These are phyloP conservation scores for Pleomassaria siparia DNA, from an alignment of 2,329 filamentous ascomycete species.

Conservation along the genomic window DNA sequence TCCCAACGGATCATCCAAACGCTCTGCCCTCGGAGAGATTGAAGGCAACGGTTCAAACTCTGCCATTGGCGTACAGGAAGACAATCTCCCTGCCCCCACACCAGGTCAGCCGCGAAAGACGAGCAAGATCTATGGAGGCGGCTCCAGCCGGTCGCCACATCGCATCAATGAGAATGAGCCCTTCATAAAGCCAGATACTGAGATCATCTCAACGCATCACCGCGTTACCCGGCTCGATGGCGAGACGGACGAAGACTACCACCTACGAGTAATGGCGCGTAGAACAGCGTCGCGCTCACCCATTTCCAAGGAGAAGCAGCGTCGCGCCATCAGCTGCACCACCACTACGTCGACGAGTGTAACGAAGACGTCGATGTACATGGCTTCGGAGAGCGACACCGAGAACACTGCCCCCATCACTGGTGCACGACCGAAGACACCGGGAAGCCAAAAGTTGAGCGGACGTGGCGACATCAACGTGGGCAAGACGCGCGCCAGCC, in stretches of 20 bases:
- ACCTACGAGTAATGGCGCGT: slow-evolving; percentile 66
- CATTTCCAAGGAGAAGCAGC: slow-evolving; percentile 59
- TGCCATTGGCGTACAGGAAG: slow-evolving; percentile 72
- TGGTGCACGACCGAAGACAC: slow-evolving; percentile 47
- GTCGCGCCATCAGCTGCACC: slow-evolving; percentile 71
- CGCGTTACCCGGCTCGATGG: slow-evolving; percentile 60
- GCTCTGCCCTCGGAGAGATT: slow-evolving; percentile 90
- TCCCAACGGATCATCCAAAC: slow-evolving; percentile 73
- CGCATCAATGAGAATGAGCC: slow-evolving; percentile 52
- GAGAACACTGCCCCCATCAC: slow-evolving; percentile 45
- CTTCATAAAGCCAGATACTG: slow-evolving; percentile 57
- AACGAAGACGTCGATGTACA: slow-evolving; percentile 38
- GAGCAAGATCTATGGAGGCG: slow-evolving; percentile 70
- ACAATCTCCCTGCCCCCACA: slow-evolving; percentile 91
- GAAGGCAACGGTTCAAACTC: slow-evolving; percentile 53
- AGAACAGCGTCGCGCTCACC: slow-evolving; percentile 67
- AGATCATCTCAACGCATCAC: slow-evolving; percentile 59
- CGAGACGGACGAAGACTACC: slow-evolving; percentile 81
- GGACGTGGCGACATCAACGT: slow-evolving; percentile 50
- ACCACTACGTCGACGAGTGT: slow-evolving; percentile 44
- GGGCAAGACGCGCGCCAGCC: slow-evolving; percentile 48
- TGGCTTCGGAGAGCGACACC: slow-evolving; percentile 48
- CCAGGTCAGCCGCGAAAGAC: slow-evolving; percentile 94
- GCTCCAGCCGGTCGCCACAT: slow-evolving; percentile 35
- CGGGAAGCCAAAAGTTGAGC: slow-evolving; percentile 42